These are phyloP conservation scores for Spiromastix sp. DNA, from an alignment of 2,329 filamentous ascomycete species.

Conservation along the genomic window DNA sequence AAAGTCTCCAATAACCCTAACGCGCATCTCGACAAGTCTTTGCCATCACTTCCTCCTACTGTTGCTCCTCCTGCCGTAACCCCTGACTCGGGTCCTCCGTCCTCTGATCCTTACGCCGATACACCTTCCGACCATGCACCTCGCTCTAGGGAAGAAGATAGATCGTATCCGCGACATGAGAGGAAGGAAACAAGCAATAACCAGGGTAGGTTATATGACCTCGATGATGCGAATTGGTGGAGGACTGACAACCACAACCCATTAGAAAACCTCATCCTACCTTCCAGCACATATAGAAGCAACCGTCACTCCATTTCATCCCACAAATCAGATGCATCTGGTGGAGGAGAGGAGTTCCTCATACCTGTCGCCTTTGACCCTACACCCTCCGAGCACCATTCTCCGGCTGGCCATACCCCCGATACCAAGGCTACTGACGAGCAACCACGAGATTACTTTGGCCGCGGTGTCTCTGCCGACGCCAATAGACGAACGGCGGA, in stretches of 20 bases:
- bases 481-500: conserved; percentile 1
- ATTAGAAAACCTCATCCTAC: conserved; percentile 55
- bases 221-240: background rate
- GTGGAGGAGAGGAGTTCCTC: conserved; percentile 57
- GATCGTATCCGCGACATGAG: conserved; percentile 16
- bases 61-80: conserved; percentile 59
- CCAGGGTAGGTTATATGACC: conserved; percentile 21
- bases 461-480: conserved; percentile 9
- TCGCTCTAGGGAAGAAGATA: conserved; percentile 13
- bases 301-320: conserved; percentile 64
- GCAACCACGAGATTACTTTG: conserved; percentile 49
- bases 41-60: conserved; percentile 79
- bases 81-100: conserved; percentile 45
- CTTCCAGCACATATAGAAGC: conserved; percentile 66
- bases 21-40: conserved; percentile 76
- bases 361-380: conserved; percentile 68
- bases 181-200: conserved; percentile 17
- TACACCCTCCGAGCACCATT: conserved; percentile 47
- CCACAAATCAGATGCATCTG: conserved; percentile 43
- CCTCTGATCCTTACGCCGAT: conserved; percentile 52
- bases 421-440: conserved; percentile 31
- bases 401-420: conserved; percentile 43
- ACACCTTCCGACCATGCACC: conserved; percentile 38
- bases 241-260: conserved; percentile 2
- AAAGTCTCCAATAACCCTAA: conserved; percentile 15